These are phyloP conservation scores for Skeletonema menzelii DNA, from an alignment of 108 stramenopile genomes.

Conservation along the genomic window DNA sequence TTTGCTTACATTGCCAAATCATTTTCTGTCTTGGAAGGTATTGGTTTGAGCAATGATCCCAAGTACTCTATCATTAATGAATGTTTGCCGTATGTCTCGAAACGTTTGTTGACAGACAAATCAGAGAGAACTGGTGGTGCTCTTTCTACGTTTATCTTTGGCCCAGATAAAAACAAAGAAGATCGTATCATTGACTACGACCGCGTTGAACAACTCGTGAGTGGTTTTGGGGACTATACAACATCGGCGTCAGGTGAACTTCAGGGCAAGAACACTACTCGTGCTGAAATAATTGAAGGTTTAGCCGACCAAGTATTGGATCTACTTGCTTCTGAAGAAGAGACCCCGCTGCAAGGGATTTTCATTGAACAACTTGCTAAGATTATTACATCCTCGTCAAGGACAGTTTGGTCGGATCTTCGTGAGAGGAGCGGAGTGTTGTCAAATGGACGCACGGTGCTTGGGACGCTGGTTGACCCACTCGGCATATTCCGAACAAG, in stretches of 20 bases:
- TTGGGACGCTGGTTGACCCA: conserved; percentile 87
- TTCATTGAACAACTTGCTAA: conserved; percentile 86
- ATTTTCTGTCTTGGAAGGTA: conserved; percentile 93
- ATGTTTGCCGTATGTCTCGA: conserved; percentile 91
- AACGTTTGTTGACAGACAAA: conserved; percentile 90
- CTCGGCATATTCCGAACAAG: conserved; percentile 78
- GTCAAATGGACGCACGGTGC: conserved; percentile 71
- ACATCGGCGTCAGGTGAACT: conserved; percentile 69
- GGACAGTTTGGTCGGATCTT: conserved; percentile 66
- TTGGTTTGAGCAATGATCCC: conserved; percentile 88
- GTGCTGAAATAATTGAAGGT: conserved; percentile 58
- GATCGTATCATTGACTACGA: conserved; percentile 79
- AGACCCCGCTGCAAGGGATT: conserved; percentile 80
- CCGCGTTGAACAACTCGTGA: conserved; percentile 80
- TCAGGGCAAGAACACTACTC: conserved; percentile 51
- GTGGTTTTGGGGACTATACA: conserved; percentile 80
- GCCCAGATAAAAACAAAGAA: conserved; percentile 75
- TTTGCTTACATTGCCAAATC: conserved; percentile 93
- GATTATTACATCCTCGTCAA: conserved; percentile 62
- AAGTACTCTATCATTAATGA: conserved; percentile 95
- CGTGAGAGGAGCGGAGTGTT: conserved; percentile 67
- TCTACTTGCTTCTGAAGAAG: conserved; percentile 76
- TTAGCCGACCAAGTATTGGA: conserved; percentile 73
- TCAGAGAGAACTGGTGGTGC: conserved; percentile 80
- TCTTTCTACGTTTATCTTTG: conserved; percentile 92